Evolutionary conservation across 495 filamentous ascomycete species (phyloP), one percentile per base, ranked within the genome.

Genomic region (Trichoderma virens): DNA sequence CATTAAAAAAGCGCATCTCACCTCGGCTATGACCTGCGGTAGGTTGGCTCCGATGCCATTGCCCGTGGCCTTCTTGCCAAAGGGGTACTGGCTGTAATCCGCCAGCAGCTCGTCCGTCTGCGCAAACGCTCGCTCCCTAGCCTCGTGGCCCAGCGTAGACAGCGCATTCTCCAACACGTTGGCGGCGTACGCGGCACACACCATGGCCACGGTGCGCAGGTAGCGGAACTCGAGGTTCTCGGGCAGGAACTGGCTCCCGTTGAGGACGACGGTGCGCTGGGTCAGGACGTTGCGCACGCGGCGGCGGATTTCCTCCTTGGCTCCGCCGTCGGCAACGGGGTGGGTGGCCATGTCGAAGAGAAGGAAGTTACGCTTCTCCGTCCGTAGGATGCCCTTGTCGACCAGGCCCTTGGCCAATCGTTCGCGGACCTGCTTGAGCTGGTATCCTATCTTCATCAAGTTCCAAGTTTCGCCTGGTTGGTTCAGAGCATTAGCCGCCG

Each of bases 261-360:
- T 88, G 34, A 98, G 82, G 32, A 98, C 92, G 66, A 98, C 92
- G 54, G 95, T 98, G 66, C 94, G 87, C 74, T 91, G 91, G 65
- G 91, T 97, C 69, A 97, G 86, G 62, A 97, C 86, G 74, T 91
- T 94, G 71, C 94, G 88, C 62, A 97, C 94, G 66, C 94, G 88
- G 70, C 89, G 85, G 69, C 93, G 86, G 68, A 98, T 91, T 78
- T 98, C 94, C 68, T 98, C 94, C 78, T 98, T 98, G 62, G 94
- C 94, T 69, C 92, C 93, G 66, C 91, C 90, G 73, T 98, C 94
- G 65, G 91, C 94, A 32, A 98, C 92, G n/a, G 94, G 94, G 74
- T 98, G 94, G 54, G 94, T 98, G 14, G 94, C 94, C 94, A 98
- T 98, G 79, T 98, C 94, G 79, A 98, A 98, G 62, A 98, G 89